Evolutionary conservation across 2,329 filamentous ascomycete species (phyloP).

Genomic region (Calonectria hawksworthii): DNA sequence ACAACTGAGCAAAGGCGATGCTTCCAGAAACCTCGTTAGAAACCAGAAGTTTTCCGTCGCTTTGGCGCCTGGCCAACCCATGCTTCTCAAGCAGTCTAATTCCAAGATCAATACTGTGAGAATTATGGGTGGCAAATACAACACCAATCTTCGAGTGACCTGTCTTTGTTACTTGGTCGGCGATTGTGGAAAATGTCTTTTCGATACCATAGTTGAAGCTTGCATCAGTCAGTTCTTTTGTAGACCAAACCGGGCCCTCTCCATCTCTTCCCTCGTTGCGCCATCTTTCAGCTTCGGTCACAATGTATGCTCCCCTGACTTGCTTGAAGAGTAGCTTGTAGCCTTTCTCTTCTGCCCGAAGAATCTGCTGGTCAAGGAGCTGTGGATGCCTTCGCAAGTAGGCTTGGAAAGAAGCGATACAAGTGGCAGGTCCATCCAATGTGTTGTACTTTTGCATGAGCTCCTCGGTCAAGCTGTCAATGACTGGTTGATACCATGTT

Average conservation of each 20-base stretch:
- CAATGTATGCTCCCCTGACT: conserved; percentile 30
- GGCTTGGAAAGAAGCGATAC: conserved; percentile 40
- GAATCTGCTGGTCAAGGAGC: conserved; percentile 38
- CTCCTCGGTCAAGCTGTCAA: conserved; percentile 37
- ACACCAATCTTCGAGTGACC: conserved; percentile 26
- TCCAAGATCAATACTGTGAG: conserved; percentile 29
- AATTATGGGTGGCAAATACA: conserved; percentile 33
- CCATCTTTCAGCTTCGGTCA: conserved; percentile 31
- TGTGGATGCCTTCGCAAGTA: conserved; percentile 38
- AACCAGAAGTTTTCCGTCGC: conserved; percentile 12
- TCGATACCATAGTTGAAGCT: conserved; percentile 34
- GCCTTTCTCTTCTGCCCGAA: conserved; percentile 33
- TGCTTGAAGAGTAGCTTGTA: conserved; percentile 40
- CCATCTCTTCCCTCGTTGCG: conserved; percentile 20
- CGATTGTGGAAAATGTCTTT: conserved; percentile 24
- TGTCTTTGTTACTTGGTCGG: conserved; percentile 17
- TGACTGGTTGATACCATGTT: conserved; percentile 39
- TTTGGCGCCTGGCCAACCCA: conserved; percentile 13
- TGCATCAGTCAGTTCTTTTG: conserved; percentile 24
- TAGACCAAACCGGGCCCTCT: conserved; percentile 25
- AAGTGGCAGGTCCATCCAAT: conserved; percentile 35
- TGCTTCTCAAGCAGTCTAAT: conserved; percentile 26
- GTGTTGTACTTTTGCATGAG: conserved; percentile 42
- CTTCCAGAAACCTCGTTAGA: conserved; percentile 27
- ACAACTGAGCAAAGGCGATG: conserved; percentile 31